Evolutionary conservation across 495 filamentous ascomycete species (phyloP), one percentile per base, ranked within the genome.

Genomic region (Diplogelasinospora grovesii): DNA sequence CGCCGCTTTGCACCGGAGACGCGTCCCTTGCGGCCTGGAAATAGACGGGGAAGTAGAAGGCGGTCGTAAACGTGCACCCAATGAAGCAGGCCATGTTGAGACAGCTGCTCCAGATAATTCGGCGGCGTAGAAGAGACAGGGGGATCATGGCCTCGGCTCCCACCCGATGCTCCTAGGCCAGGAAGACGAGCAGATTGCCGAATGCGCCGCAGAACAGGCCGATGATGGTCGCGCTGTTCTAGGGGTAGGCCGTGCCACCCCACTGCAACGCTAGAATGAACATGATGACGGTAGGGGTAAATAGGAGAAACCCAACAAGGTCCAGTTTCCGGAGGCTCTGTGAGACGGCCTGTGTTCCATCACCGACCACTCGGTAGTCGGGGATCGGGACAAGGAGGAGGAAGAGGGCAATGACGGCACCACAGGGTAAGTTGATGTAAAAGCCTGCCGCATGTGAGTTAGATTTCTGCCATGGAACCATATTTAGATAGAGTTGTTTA

Each of bases 11-110:
- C 3, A 71, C 69, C 7, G 83, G 75, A 0, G 66, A 59, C 8
- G 69, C 71, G 31, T 65, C 70, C 46, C 83, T 77, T 58, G 86
- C 74, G 6, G 81, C 78, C 41, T 85, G 81, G 63, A 84, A 82
- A 74, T 74, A 84, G 73, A 68, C 22, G 11, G 41, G 29, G 1
- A 38, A 43, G 39, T 47, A 41, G 61, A 75, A 69, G 45, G 81
- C 73, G 50, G 78, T 73, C 66, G 70, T 75, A 29, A 53, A 27
- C 41, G 53, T 73, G 81, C 46, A 66, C 60, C 0, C 63, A 50
- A 11, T 5, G 64, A 59, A 8, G 60, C 67, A 24, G 68, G 61
- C 69, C 25, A 81, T 75, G 36, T 80, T 74, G 15, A 70, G 67
- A 2, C 56, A 65, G 42, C 60, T 66, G 13, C 45, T 48, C 78